Evolutionary conservation across 306 rosid species (phyloP), one percentile per base, ranked within the genome.

Genomic region (Lotus japonicus): DNA sequence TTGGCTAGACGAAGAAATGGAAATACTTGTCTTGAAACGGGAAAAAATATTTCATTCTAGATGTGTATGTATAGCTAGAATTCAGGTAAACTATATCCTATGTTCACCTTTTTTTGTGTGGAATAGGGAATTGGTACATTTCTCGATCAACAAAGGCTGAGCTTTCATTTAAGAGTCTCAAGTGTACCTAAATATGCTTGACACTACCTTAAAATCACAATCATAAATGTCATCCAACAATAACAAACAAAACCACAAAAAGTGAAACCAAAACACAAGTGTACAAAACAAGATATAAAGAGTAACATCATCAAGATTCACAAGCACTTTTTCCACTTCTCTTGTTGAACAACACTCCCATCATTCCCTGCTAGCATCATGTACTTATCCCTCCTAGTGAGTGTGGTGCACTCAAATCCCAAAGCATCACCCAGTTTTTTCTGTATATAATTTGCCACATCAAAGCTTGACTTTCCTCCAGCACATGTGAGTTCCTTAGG

Each of bases 341-440:
- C 64, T 26, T 81, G 55, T 19, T 72, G 14, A 7, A 88, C 95
- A 7, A 89, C 95, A 48, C 90, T 36, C 2, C 99, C 99, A 55
- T 90, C 96, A 80, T 90, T 90, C 70, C 96, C 97, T 6, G 97
- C 99, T 12, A 94, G 81, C 97, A 88, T 94, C 95, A 90, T 33
- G 39, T 94, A 94, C 85, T 94, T 94, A 51, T 90, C 99, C 75
- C 67, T 90, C 53, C 99, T 85, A 1, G 97, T 94, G 11, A 88
- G 84, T 13, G 57, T 63, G 0, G 97, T 90, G 68, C 95, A 90
- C 74, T 90, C 77, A 81, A 94, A 94, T n/a, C 99, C 96, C 87
- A 94, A 83, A 33, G 92, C 87, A 62, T 81, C 85, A 3, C 75
- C 97, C 70, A 94, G 57, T 21, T 71, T 19, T 38, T 64, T 87